phyloP scores from a whole-genome alignment of 768 basidiomycete species.

The Phlebiopsis flavidoalba region DNA sequence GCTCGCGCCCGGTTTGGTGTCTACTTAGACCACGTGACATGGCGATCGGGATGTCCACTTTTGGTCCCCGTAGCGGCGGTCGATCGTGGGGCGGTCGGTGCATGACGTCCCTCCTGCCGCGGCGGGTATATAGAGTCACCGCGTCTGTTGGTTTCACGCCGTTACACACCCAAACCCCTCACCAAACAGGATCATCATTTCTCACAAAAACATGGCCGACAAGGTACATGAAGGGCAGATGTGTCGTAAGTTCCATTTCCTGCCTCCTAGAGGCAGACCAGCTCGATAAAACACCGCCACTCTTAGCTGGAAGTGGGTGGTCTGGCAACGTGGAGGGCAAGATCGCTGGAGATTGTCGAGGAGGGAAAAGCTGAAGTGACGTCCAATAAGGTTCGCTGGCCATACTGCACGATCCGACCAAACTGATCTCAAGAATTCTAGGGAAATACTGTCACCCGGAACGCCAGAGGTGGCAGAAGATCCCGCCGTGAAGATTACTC shows the following conservation, averaged over 20 bases:
- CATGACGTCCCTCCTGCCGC: neutral
- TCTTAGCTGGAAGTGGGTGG: constrained; percentile 34
- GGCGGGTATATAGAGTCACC: neutral
- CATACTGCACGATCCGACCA: neutral
- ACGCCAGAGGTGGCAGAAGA: constrained; percentile 37
- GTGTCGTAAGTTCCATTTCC: constrained; percentile 27
- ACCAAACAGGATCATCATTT: neutral
- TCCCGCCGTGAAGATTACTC: constrained; percentile 43
- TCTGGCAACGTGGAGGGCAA: constrained; percentile 27
- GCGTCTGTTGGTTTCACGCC: too few species aligned
- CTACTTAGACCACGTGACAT: neutral
- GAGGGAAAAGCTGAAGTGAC: constrained; percentile 39
- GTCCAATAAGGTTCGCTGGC: constrained; percentile 35
- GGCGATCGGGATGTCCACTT: neutral
- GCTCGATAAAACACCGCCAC: neutral
- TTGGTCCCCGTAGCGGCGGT: too few species aligned
- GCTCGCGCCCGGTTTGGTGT: too few species aligned
- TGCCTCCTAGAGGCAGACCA: neutral
- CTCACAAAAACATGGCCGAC: constrained; percentile 18
- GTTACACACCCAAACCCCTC: neutral
- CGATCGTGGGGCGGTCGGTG: neutral
- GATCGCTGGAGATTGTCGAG: constrained; percentile 36
- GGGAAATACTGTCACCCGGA: constrained; percentile 40
- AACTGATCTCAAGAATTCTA: constrained; percentile 5
- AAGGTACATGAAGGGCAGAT: constrained; percentile 28